Evolutionary conservation across 2,329 filamentous ascomycete genomes (phyloP), one percentile per base, ranked within the genome.

Genomic region (Fusarium sp.): DNA sequence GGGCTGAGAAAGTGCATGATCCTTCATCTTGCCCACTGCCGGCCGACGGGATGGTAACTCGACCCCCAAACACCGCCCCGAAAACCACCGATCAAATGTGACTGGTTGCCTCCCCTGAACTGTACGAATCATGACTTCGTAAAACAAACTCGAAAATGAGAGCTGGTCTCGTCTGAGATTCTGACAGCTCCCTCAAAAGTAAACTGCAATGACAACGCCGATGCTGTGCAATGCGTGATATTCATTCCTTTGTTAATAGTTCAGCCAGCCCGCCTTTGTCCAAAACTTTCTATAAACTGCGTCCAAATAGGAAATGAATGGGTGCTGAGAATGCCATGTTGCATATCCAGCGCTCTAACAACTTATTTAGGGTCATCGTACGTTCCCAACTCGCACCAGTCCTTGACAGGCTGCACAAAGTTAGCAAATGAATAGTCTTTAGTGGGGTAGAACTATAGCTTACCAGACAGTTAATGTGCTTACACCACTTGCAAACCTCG

Each of bases 391-490:
- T 90, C 85, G 74, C 90, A 92, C 90, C 90, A 92, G 73, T 88
- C 83, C 68, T 85, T 91, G 59, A 92, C 83, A 63, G 87, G 86
- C 87, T 90, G 58, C 38, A 33, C 18, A 8, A 9, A 29, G 66
- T 79, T 72, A 79, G 76, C 38, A 55, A 49, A 34, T 29, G 36
- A 33, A 27, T 40, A n/a, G 51, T 57, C 13, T 14, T 20, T 10
- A 10, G 2, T 4, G 6, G n/a, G 13, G 31, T 14, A n/a, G 6
- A 34, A 46, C 27, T 10, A 42, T 50, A 62, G 90, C 93, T 87
- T 83, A 96, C 93, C 81, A 99, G 81, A 77, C 96, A 99, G 78
- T 91, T 96, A 73, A 99, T 81, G 76, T 97, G 96, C 83, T 96
- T 96, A 84, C 96, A 99, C 96, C 96, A 99, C 10, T 81, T 84